Evolutionary conservation across 164 flowering plant species (phyloP), one percentile per base, ranked within the genome.

Genomic region (Tetrastigma voinierianum): DNA sequence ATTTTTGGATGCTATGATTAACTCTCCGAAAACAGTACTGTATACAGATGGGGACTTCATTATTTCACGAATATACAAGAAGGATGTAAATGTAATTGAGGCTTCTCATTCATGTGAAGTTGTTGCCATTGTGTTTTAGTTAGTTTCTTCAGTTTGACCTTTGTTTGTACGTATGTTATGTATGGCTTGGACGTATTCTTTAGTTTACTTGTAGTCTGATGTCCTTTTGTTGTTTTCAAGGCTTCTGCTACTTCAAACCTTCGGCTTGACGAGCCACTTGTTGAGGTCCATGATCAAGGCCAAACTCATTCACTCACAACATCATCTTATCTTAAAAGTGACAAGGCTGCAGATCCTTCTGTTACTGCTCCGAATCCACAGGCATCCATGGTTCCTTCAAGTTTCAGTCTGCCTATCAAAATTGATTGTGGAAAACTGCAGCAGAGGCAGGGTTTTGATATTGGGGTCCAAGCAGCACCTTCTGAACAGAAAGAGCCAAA

Each of bases 231-330:
- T 61, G 52, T 66, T 72, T 66, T 74, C 58, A 82, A 78, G 82
- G 86, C 76, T 59, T 63, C 84, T 77, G 76, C 84, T n/a, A n/a
- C n/a, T 59, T 14, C 61, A 9, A 78, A 74, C 68, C 76, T 67
- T 32, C 79, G 78, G 65, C 80, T 67, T 56, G 62, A 61, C 68
- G 84, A 78, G 51, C 73, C 72, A 64, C 67, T 62, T 72, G 61
- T 51, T n/a, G 86, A 81, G 69, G 58, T 67, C 55, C 86, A 87
- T 72, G 80, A 73, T 66, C 89, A 79, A 59, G 40, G 56, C 57
- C 77, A 71, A 64, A 48, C 77, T 60, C 83, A 72, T 13, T 51
- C 83, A 49, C 64, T 69, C 62, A 67, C 72, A 52, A 69, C 85
- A 52, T 57, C 83, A 51, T 66, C 82, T 58, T 63, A 77, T 16